A percentile compares a stretch with the other conserved stretches of the same genome.
These are phyloP conservation scores for Plectosphaerella cucumerina DNA, from an alignment of 2,329 filamentous ascomycete species.

Conservation along the genomic window DNA sequence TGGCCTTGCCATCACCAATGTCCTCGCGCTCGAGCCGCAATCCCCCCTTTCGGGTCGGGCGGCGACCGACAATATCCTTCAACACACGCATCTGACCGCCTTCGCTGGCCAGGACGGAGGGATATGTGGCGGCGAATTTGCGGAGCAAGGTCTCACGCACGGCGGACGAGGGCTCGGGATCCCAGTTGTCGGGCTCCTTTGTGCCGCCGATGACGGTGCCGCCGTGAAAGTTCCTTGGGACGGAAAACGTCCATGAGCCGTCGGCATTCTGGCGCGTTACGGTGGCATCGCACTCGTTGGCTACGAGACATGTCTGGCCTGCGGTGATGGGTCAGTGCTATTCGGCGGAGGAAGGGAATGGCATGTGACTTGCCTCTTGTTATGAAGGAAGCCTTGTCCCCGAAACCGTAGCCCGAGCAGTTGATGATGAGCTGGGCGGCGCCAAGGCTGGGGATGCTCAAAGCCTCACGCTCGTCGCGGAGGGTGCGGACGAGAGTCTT, in stretches of 20 bases:
- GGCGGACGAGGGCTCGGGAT: slow-evolving; percentile 39
- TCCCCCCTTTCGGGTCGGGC: slow-evolving; percentile 40
- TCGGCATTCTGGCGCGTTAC: slow-evolving; percentile 60
- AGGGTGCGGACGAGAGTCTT: slow-evolving; percentile 28
- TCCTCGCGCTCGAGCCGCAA: slow-evolving; percentile 50
- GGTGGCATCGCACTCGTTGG: slow-evolving; percentile 30
- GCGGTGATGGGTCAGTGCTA: neutral
- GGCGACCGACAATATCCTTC: slow-evolving; percentile 39
- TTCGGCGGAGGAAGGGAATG: neutral
- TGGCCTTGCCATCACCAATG: slow-evolving; percentile 16
- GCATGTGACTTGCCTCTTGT: slow-evolving; percentile 29
- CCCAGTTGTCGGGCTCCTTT: slow-evolving; percentile 56
- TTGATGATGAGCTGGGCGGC: slow-evolving; percentile 34
- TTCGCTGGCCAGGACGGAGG: slow-evolving; percentile 21
- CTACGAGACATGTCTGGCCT: slow-evolving; percentile 44
- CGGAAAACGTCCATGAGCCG: slow-evolving; percentile 59
- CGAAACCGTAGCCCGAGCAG: slow-evolving; percentile 41
- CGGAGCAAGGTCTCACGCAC: slow-evolving; percentile 43
- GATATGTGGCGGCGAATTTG: slow-evolving; percentile 28
- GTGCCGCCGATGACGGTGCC: slow-evolving; percentile 65
- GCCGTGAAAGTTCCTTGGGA: slow-evolving; percentile 57
- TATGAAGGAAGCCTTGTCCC: slow-evolving; percentile 35
- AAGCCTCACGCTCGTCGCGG: slow-evolving; percentile 31
- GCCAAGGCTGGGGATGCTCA: slow-evolving; percentile 22
- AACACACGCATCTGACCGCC: slow-evolving; percentile 27